Evolutionary conservation across 768 basidiomycete species (phyloP).

Genomic region (Amanita fuliginea): DNA sequence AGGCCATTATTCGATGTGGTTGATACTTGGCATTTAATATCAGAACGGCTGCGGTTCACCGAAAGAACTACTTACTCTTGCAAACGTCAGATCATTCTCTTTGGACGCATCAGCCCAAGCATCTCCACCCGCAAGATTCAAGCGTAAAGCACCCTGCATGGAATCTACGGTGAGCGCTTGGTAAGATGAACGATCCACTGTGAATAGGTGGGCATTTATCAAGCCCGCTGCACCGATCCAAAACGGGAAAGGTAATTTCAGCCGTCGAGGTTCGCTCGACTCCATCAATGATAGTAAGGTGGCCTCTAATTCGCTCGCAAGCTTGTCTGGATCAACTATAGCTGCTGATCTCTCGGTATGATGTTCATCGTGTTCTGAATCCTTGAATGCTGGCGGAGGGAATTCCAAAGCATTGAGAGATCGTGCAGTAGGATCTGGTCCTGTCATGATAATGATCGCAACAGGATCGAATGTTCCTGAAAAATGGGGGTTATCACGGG

Average conservation of each 20-base stretch:
- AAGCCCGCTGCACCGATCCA: slow-evolving; percentile 27
- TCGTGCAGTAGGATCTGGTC: slow-evolving; percentile 35
- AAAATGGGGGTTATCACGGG: slow-evolving; percentile 61
- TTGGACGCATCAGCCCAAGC: slow-evolving; percentile 45
- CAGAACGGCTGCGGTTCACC: not conserved
- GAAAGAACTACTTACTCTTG: slow-evolving; percentile 33
- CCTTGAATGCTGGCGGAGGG: slow-evolving; percentile 44
- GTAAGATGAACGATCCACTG: slow-evolving; percentile 36
- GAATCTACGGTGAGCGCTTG: slow-evolving; percentile 23
- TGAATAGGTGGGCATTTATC: slow-evolving; percentile 31
- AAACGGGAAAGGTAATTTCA: slow-evolving; percentile 25
- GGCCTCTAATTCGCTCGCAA: slow-evolving; percentile 29
- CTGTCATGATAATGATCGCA: slow-evolving; percentile 52
- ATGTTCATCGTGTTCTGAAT: not conserved
- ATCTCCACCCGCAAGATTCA: slow-evolving; percentile 39
- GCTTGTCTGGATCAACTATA: slow-evolving; percentile 9
- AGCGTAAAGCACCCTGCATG: slow-evolving; percentile 9
- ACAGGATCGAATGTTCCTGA: slow-evolving; percentile 55
- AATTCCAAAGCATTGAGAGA: slow-evolving; percentile 56
- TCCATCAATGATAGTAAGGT: slow-evolving; percentile 17
- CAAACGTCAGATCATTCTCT: slow-evolving; percentile 37
- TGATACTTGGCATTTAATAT: slow-evolving; percentile 31
- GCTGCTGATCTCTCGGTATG: slow-evolving; percentile 3
- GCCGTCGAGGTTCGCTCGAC: slow-evolving; percentile 27
- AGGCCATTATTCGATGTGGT: slow-evolving; percentile 53